phyloP scores from a whole-genome alignment of 164 flowering plant species.

The Santalum album region DNA sequence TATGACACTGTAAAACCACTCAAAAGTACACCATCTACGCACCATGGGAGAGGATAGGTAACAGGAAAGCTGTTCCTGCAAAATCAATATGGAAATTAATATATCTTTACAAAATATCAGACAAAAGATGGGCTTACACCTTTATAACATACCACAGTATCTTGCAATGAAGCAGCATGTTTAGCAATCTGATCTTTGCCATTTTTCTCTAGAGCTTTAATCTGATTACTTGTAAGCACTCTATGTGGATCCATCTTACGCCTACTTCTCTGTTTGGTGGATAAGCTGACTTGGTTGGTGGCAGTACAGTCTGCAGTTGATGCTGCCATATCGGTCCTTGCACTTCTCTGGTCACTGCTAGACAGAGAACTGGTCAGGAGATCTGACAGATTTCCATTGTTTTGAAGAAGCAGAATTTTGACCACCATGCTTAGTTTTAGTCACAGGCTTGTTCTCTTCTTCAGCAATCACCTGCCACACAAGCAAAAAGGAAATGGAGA shows the following conservation, averaged over 20 bases:
- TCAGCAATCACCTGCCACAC: conserved; percentile 29
- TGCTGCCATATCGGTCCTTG: conserved; percentile 27
- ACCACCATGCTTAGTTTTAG: conserved; percentile 30
- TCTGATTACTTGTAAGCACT: conserved; percentile 20
- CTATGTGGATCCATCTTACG: conserved; percentile 50
- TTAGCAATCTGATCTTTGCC: conserved; percentile 21
- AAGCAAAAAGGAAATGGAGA: not conserved
- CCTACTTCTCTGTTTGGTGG: conserved; percentile 55
- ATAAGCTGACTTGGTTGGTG: conserved; percentile 27
- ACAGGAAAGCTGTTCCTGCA: conserved; percentile 58
- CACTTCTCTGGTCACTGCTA: conserved; percentile 30
- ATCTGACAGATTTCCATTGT: conserved; percentile 31
- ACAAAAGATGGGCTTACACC: conserved; percentile 12
- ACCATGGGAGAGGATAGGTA: conserved; percentile 49
- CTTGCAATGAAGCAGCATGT: conserved; percentile 21
- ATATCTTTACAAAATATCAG: not conserved
- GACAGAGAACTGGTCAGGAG: conserved; percentile 38
- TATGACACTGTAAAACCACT: conserved; percentile 95
- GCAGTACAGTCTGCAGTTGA: conserved; percentile 33
- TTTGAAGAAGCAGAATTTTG: conserved; percentile 27
- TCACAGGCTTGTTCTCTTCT: conserved; percentile 27
- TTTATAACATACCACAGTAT: conserved; percentile 33
- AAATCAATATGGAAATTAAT: not conserved
- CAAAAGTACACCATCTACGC: conserved; percentile 83
- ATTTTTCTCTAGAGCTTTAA: conserved; percentile 25